phyloP scores from a whole-genome alignment of 2,329 filamentous ascomycete species.

The Annulohypoxylon truncatum region DNA sequence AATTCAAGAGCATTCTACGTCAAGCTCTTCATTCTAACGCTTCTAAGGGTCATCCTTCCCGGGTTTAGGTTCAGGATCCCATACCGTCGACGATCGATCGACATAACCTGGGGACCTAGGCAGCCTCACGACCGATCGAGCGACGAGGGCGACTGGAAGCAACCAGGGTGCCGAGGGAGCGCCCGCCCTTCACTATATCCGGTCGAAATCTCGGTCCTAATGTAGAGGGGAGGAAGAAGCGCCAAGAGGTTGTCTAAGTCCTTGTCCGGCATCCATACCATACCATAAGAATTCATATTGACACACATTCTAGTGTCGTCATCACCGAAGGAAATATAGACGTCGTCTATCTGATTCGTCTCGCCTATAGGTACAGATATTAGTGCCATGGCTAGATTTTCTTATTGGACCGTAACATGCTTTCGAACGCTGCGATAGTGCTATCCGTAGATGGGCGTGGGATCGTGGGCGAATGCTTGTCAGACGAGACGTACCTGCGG shows the following conservation, averaged over 20 bases:
- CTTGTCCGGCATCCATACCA: conserved; percentile 35
- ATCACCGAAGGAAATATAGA: conserved; percentile 25
- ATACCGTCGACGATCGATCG: conserved; percentile 8
- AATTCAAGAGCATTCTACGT: conserved; percentile 16
- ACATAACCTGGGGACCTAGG: conserved; percentile 9
- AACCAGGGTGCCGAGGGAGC: conserved; percentile 23
- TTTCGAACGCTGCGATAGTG: conserved; percentile 12
- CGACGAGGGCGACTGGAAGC: conserved; percentile 17
- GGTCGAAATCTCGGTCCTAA: conserved; percentile 42
- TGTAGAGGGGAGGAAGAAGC: conserved; percentile 30
- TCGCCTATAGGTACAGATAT: conserved; percentile 11
- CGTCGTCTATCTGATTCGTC: conserved; percentile 22
- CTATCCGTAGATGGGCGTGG: no score
- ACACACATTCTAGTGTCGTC: conserved; percentile 34
- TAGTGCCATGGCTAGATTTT: conserved; percentile 19
- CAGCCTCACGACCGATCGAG: conserved; percentile 28
- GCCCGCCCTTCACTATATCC: conserved; percentile 38
- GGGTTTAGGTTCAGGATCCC: background rate
- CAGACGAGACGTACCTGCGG: conserved; percentile 8
- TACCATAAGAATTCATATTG: conserved; percentile 14
- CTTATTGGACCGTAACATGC: conserved; percentile 8
- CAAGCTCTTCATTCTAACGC: background rate
- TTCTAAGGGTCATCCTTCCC: background rate
- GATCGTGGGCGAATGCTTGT: conserved; percentile 18
- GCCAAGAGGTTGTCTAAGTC: conserved; percentile 35